phyloP scores from a whole-genome alignment of 768 basidiomycete genomes.

The Termitomyces sp. region DNA sequence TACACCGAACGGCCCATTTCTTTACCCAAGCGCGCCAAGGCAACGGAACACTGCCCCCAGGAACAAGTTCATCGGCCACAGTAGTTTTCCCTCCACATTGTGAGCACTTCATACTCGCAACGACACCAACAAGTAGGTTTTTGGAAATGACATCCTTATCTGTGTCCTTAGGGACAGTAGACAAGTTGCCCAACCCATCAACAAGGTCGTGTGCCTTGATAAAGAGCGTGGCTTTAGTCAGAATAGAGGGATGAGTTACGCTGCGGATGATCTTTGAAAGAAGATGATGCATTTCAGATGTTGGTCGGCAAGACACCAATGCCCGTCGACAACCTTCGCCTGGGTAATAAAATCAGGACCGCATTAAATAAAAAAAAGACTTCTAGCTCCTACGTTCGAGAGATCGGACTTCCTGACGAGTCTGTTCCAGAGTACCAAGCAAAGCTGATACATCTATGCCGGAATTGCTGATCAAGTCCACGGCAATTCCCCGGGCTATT shows the following conservation, averaged over 20 bases:
- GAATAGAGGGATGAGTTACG: slow-evolving; percentile 41
- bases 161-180: slow-evolving; percentile 28
- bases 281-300: slow-evolving; percentile 35
- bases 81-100: slow-evolving; percentile 61
- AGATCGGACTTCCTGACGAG: slow-evolving; percentile 25
- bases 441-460: slow-evolving; percentile 57
- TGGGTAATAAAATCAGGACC: slow-evolving; percentile 21
- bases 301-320: slow-evolving; percentile 58
- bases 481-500: slow-evolving; percentile 56
- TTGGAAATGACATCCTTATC: slow-evolving; percentile 66
- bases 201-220: slow-evolving; percentile 70
- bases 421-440: slow-evolving; percentile 38
- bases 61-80: slow-evolving; percentile 25
- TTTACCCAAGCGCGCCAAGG: slow-evolving; percentile 64
- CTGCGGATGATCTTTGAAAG: slow-evolving; percentile 40
- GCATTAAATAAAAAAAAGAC: neutral
- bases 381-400: slow-evolving; percentile 26
- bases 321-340: slow-evolving; percentile 47
- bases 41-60: slow-evolving; percentile 24
- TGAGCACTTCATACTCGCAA: slow-evolving; percentile 41
- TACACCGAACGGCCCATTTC: slow-evolving; percentile 53
- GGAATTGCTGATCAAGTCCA: slow-evolving; percentile 60
- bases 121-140: slow-evolving; percentile 37
- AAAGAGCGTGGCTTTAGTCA: slow-evolving; percentile 66
- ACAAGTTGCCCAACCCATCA: slow-evolving; percentile 48